These are phyloP conservation scores for Suhomyces tanzawaensis DNA, from an alignment of 805 yeast species.

Conservation along the genomic window DNA sequence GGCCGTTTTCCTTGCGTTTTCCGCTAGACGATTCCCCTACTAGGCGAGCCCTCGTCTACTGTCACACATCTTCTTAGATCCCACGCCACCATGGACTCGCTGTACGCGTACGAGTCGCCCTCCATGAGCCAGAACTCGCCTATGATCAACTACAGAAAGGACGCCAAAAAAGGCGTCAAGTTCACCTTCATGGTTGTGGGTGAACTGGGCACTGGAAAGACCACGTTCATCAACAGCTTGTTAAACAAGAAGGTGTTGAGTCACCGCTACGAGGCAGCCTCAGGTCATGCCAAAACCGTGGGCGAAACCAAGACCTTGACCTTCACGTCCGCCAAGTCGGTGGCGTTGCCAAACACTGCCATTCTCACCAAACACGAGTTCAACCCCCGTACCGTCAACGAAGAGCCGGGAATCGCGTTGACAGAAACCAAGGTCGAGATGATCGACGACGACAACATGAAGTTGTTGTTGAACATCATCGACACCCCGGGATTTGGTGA, in stretches of 20 bases:
- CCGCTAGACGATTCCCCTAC: too few relatives aligned
- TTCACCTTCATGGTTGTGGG: conserved; percentile 76
- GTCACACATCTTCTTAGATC: neutral
- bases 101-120: conserved; percentile 27
- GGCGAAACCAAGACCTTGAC: conserved; percentile 51
- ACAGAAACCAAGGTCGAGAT: conserved; percentile 64
- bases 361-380: conserved; percentile 56
- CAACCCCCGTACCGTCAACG: conserved; percentile 56
- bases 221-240: conserved; percentile 69
- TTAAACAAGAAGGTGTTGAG: conserved; percentile 60
- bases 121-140: conserved; percentile 31
- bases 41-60: conserved; percentile 5
- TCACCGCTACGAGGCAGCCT: conserved; percentile 49
- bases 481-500: conserved; percentile 81
- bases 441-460: conserved; percentile 56
- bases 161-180: conserved; percentile 68
- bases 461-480: conserved; percentile 55
- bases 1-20: too few relatives aligned
- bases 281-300: conserved; percentile 13
- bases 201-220: conserved; percentile 72
- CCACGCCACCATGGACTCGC: conserved; percentile 12
- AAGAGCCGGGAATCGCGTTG: conserved; percentile 74
- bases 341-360: conserved; percentile 52
- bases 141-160: conserved; percentile 56
- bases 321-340: conserved; percentile 56